Conservation (phyloP, 2,329 filamentous ascomycete species). For the Pestalotiopsis sp. region DNA sequence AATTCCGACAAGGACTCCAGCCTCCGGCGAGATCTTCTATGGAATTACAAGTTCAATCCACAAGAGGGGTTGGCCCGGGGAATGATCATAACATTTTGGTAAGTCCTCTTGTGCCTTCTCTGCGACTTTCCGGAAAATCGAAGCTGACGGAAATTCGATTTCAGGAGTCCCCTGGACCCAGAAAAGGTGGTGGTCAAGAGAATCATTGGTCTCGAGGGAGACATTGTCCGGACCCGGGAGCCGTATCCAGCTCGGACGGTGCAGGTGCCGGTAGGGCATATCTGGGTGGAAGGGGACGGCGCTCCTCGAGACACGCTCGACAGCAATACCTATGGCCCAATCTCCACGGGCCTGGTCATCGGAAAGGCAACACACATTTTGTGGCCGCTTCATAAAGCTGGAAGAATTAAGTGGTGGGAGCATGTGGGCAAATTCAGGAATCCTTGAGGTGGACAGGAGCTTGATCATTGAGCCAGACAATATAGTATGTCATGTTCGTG, state of each 20-base stretch:
- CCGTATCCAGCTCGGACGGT: slow-evolving; percentile 61
- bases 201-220: slow-evolving; percentile 79
- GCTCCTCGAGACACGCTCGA: slow-evolving; percentile 71
- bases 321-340: slow-evolving; percentile 89
- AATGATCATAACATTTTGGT: slow-evolving; percentile 76
- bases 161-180: slow-evolving; percentile 72
- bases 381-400: slow-evolving; percentile 66
- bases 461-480: too few relatives aligned
- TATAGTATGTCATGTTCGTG: too few relatives aligned
- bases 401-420: slow-evolving; percentile 61
- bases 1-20: slow-evolving; percentile 68
- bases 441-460: background rate
- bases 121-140: background rate
- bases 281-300: slow-evolving; percentile 96
- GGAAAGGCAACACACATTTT: slow-evolving; percentile 76
- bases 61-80: slow-evolving; percentile 65
- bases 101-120: slow-evolving; percentile 12
- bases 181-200: slow-evolving; percentile 78
- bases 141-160: slow-evolving; percentile 8
- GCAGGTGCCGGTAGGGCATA: slow-evolving; percentile 78
- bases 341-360: slow-evolving; percentile 74
- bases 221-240: slow-evolving; percentile 68
- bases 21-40: slow-evolving; percentile 55
- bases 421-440: slow-evolving; percentile 32
- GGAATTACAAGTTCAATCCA: slow-evolving; percentile 62